phyloP scores from a whole-genome alignment of 2,329 filamentous ascomycete species.

The Nigrograna mackinnonii region DNA sequence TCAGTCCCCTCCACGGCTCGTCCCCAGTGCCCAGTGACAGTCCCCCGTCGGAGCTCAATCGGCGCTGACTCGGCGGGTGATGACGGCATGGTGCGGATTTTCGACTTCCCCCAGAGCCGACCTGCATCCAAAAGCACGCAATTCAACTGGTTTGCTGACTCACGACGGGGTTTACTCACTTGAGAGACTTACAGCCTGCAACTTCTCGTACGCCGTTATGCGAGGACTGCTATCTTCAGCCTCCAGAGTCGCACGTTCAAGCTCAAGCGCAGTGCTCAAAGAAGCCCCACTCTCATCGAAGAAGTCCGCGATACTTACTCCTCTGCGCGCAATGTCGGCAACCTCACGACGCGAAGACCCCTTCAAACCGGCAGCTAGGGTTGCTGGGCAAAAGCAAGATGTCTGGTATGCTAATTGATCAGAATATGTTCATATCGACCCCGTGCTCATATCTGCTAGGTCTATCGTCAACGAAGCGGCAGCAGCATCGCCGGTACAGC shows the following conservation, averaged over 20 bases:
- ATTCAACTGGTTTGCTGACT: conserved; percentile 12
- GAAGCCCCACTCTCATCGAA: neutral
- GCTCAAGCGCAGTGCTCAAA: neutral
- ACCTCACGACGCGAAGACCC: conserved; percentile 40
- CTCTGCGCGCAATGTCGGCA: conserved; percentile 38
- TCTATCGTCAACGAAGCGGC: conserved; percentile 71
- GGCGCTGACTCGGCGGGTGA: conserved; percentile 21
- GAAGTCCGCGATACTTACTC: conserved; percentile 18
- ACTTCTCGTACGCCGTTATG: conserved; percentile 8
- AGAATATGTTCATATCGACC: neutral
- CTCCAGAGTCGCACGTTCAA: conserved; percentile 5
- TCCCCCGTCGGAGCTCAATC: neutral
- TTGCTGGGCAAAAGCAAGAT: conserved; percentile 60
- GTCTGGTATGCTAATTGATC: conserved; percentile 54
- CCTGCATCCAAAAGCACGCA: conserved; percentile 25
- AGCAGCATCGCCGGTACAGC: conserved; percentile 64
- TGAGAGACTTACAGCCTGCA: neutral
- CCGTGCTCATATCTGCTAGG: conserved; percentile 41
- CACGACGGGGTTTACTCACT: too few species aligned
- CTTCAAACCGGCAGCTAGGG: conserved; percentile 58
- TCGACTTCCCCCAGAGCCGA: neutral
- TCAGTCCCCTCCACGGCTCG: too few species aligned
- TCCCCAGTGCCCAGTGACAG: neutral
- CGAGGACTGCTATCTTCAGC: conserved; percentile 8
- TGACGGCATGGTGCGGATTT: conserved; percentile 27